A percentile compares a stretch with the other conserved stretches of the same genome.
Conservation (phyloP, 2,329 filamentous ascomycete genomes). For the Dothistroma septosporum region DNA sequence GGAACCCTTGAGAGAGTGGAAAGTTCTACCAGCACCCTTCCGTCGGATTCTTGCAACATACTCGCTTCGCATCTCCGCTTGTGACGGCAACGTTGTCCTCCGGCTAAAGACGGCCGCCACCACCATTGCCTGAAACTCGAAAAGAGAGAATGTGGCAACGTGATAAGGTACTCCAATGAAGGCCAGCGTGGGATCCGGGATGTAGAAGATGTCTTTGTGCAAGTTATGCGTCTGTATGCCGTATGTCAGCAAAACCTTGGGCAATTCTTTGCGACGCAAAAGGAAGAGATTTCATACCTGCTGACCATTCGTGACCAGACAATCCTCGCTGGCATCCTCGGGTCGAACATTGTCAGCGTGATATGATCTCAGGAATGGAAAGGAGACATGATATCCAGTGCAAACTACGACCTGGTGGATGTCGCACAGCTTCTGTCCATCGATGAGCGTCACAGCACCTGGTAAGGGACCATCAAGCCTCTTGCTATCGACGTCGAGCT, state of each 20-base stretch:
- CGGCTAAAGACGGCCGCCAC: constrained; percentile 57
- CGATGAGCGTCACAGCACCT: constrained; percentile 49
- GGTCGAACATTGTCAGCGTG: constrained; percentile 45
- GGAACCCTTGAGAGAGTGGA: constrained; percentile 42
- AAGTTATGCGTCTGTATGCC: constrained; percentile 57
- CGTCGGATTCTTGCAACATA: constrained; percentile 35
- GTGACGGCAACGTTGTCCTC: constrained; percentile 45
- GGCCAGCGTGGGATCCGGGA: constrained; percentile 57
- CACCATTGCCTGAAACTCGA: constrained; percentile 65
- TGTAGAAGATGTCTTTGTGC: constrained; percentile 69
- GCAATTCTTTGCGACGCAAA: not conserved
- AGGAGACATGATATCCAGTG: constrained; percentile 65
- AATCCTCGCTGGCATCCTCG: constrained; percentile 48
- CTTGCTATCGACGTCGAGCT: constrained; percentile 17
- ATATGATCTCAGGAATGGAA: constrained; percentile 58
- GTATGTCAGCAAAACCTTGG: constrained; percentile 25
- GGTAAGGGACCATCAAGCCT: constrained; percentile 42
- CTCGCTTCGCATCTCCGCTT: constrained; percentile 42
- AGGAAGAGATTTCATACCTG: not conserved
- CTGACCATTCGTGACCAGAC: constrained; percentile 60
- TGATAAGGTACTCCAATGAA: constrained; percentile 60
- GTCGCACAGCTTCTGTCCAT: constrained; percentile 50
- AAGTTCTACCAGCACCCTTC: constrained; percentile 42
- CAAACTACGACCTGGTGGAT: constrained; percentile 62
- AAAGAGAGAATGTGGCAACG: constrained; percentile 64